A percentile compares a stretch with the other conserved stretches of the same genome.
These are phyloP conservation scores for Amanita molliuscula DNA, from an alignment of 768 basidiomycete species.

Conservation along the genomic window DNA sequence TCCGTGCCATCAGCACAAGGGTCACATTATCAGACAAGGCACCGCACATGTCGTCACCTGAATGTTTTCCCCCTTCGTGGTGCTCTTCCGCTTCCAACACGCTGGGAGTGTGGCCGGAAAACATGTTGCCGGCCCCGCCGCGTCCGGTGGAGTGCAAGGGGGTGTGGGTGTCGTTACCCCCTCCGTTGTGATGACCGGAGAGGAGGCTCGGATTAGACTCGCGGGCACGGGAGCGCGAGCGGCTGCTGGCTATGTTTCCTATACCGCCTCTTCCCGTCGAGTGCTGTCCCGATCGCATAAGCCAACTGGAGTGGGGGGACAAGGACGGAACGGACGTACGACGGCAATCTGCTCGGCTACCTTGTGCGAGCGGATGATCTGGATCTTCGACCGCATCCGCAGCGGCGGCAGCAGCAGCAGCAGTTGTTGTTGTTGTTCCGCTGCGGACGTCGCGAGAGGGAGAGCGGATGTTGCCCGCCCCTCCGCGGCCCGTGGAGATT, in stretches of 20 bases:
- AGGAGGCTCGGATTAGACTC: conserved; percentile 6
- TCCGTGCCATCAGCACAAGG: not conserved
- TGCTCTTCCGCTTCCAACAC: conserved; percentile 17
- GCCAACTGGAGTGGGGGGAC: not conserved
- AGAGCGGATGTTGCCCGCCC: conserved; percentile 78
- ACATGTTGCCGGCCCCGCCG: conserved; percentile 56
- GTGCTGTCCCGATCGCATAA: conserved; percentile 19
- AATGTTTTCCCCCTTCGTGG: conserved; percentile 9
- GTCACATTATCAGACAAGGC: too few species aligned
- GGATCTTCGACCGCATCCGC: conserved; percentile 25
- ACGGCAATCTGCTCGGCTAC: conserved; percentile 19
- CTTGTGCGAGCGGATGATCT: conserved; percentile 26
- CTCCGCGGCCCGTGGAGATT: conserved; percentile 65
- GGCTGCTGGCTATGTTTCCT: conserved; percentile 45
- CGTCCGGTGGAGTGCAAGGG: conserved; percentile 44
- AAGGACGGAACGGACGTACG: conserved; percentile 19
- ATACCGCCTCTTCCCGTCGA: conserved; percentile 57
- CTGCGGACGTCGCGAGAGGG: conserved; percentile 44
- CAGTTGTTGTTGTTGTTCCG: conserved; percentile 10
- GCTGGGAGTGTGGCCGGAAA: conserved; percentile 17
- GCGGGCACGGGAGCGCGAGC: conserved; percentile 42
- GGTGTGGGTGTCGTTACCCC: not conserved
- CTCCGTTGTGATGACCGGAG: too few species aligned
- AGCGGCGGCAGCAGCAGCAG: not conserved
- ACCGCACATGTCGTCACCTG: too few species aligned